These are phyloP conservation scores for Thelephora terrestris DNA, from an alignment of 1,284 basidiomycete genomes.

Conservation along the genomic window DNA sequence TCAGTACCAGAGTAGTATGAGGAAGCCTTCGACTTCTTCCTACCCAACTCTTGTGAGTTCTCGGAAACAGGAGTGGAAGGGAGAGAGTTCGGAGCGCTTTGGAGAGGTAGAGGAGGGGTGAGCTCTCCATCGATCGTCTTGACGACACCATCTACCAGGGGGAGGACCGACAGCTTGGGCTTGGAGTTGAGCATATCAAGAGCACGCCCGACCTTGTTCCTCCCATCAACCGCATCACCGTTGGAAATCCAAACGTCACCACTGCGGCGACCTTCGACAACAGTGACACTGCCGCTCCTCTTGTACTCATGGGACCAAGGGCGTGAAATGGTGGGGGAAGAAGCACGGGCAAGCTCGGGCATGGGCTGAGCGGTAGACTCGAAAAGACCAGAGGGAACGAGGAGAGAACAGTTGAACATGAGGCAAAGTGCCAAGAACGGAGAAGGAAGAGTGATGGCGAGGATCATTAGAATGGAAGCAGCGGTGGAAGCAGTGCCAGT, in stretches of 20 bases:
- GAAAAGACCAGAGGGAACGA: slow-evolving; percentile 55
- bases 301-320: slow-evolving; percentile 48
- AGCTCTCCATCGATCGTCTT: slow-evolving; percentile 29
- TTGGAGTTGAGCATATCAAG: slow-evolving; percentile 46
- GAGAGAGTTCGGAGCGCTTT: slow-evolving; percentile 21
- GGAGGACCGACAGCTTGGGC: slow-evolving; percentile 58
- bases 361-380: slow-evolving; percentile 36
- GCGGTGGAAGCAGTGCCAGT: slow-evolving; percentile 26
- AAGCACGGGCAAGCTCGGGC: slow-evolving; percentile 29
- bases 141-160: slow-evolving; percentile 34
- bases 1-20: slow-evolving; percentile 40
- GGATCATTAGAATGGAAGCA: slow-evolving; percentile 38
- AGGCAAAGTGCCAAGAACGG: slow-evolving; percentile 54
- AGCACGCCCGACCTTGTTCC: slow-evolving; percentile 46
- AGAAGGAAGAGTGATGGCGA: slow-evolving; percentile 56
- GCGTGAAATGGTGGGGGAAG: slow-evolving; percentile 30
- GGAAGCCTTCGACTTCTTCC: slow-evolving; percentile 40
- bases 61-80: slow-evolving; percentile 42
- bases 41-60: slow-evolving; percentile 40
- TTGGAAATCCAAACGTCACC: slow-evolving; percentile 62
- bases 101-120: slow-evolving; percentile 28
- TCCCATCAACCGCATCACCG: slow-evolving; percentile 56
- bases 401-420: slow-evolving; percentile 46
- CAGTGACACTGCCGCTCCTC: slow-evolving; percentile 50
- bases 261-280: slow-evolving; percentile 57